Evolutionary conservation across 2,329 filamentous ascomycete species (phyloP).

Genomic region (Botrytis elliptica): DNA sequence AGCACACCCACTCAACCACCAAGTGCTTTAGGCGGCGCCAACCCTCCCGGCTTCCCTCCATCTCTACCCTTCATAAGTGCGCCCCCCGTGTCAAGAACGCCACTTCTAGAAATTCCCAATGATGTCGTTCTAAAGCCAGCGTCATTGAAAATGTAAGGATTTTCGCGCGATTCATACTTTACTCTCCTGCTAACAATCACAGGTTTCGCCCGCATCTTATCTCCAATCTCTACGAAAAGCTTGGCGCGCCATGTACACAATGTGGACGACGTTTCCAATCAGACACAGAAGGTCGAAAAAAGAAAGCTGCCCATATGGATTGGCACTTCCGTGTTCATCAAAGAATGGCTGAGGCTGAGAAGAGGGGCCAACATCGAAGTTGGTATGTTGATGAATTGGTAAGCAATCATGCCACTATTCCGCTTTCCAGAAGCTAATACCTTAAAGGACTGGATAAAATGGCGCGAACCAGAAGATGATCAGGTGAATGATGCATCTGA

Average conservation of each 20-base stretch:
- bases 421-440: background rate
- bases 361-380: conserved; percentile 83
- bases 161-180: background rate
- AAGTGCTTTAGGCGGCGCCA: conserved; percentile 44
- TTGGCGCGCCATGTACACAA: conserved; percentile 84
- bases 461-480: conserved; percentile 74
- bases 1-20: conserved; percentile 41
- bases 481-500: conserved; percentile 46
- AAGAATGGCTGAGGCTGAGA: conserved; percentile 80
- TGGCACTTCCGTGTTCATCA: conserved; percentile 97
- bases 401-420: conserved; percentile 40
- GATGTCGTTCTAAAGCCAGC: conserved; percentile 62
- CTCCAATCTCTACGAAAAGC: conserved; percentile 71
- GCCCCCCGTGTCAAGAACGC: conserved; percentile 30
- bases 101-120: conserved; percentile 39
- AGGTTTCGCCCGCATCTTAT: conserved; percentile 76
- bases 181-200: conserved; percentile 25
- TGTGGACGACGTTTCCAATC: conserved; percentile 84
- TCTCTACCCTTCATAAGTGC: conserved; percentile 31
- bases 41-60: conserved; percentile 42
- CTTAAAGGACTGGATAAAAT: conserved; percentile 82
- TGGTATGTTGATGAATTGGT: conserved; percentile 92
- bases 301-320: conserved; percentile 90
- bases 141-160: conserved; percentile 70
- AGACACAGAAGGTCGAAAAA: conserved; percentile 74